Percentiles rank a stretch among this genome's conserved stretches.
Evolutionary conservation across 2,329 filamentous ascomycete species (phyloP).

Genomic region (Fusarium mangiferae): DNA sequence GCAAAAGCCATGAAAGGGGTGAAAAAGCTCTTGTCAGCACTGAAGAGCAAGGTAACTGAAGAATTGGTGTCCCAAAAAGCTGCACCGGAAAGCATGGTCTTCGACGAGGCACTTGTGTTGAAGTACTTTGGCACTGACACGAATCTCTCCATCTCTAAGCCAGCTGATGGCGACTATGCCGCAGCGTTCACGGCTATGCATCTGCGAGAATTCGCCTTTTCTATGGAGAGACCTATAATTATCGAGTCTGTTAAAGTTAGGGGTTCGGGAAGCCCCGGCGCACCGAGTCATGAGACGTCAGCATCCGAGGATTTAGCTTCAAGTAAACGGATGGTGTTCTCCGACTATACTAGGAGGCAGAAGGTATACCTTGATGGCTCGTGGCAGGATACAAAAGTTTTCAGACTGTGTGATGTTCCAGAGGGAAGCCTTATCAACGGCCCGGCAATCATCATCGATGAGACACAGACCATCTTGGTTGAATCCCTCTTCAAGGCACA

Average conservation of each 20-base stretch:
- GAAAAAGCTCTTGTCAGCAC: constrained; percentile 30
- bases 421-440: constrained; percentile 35
- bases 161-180: constrained; percentile 50
- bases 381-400: constrained; percentile 15
- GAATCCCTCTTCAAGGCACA: constrained; percentile 43
- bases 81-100: constrained; percentile 50
- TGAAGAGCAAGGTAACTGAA: constrained; percentile 47
- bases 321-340: neutral
- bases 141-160: constrained; percentile 55
- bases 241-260: constrained; percentile 53
- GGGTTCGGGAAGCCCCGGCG: constrained; percentile 6
- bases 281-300: neutral
- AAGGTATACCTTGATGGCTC: constrained; percentile 6
- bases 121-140: constrained; percentile 58
- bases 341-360: neutral
- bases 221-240: constrained; percentile 49
- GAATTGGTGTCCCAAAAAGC: constrained; percentile 57
- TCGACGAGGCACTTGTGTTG: constrained; percentile 56
- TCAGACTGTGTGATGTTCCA: neutral
- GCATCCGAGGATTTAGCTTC: neutral
- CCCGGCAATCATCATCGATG: constrained; percentile 47
- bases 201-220: constrained; percentile 55
- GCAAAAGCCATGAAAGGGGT: constrained; percentile 20
- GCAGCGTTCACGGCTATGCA: constrained; percentile 51
- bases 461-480: constrained; percentile 47